A percentile compares a stretch with the other conserved stretches of the same genome.
Conservation (phyloP, 2,329 filamentous ascomycete genomes). For the Fusarium heterosporum region DNA sequence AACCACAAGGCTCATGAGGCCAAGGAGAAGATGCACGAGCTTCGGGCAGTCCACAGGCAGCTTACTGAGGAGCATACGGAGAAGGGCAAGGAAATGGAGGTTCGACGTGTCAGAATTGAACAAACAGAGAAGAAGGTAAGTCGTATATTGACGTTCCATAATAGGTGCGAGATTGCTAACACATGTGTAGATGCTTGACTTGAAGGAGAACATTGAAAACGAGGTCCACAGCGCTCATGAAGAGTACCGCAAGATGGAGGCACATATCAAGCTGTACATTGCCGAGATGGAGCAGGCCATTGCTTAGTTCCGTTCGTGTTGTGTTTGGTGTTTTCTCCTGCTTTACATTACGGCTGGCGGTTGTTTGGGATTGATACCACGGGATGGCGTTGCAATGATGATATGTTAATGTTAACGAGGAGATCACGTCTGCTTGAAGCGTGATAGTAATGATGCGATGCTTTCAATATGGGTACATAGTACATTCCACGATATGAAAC, state of each 20-base stretch:
- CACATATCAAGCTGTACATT: slow-evolving; percentile 97
- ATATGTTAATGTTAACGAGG: slow-evolving; percentile 28
- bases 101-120: slow-evolving; percentile 91
- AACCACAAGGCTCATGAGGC: slow-evolving; percentile 84
- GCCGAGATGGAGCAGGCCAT: slow-evolving; percentile 98
- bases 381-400: slow-evolving; percentile 53
- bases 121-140: slow-evolving; percentile 97
- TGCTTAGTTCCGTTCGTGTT: slow-evolving; percentile 38
- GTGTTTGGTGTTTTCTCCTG: slow-evolving; percentile 15
- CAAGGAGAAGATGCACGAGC: slow-evolving; percentile 89
- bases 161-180: slow-evolving; percentile 31
- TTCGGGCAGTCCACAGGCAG: slow-evolving; percentile 81
- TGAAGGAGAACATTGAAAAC: slow-evolving; percentile 97
- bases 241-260: slow-evolving; percentile 97
- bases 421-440: slow-evolving; percentile 20
- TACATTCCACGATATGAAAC: background rate
- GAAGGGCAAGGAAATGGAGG: slow-evolving; percentile 92
- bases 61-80: slow-evolving; percentile 87
- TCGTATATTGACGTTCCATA: background rate
- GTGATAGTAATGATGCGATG: slow-evolving; percentile 18
- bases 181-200: slow-evolving; percentile 84
- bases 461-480: background rate
- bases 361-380: slow-evolving; percentile 52
- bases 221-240: slow-evolving; percentile 92
- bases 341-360: slow-evolving; percentile 31